Percentiles rank a stretch among this genome's conserved stretches.
phyloP scores from a whole-genome alignment of 768 basidiomycete species.

The Strobilomyces confusus region DNA sequence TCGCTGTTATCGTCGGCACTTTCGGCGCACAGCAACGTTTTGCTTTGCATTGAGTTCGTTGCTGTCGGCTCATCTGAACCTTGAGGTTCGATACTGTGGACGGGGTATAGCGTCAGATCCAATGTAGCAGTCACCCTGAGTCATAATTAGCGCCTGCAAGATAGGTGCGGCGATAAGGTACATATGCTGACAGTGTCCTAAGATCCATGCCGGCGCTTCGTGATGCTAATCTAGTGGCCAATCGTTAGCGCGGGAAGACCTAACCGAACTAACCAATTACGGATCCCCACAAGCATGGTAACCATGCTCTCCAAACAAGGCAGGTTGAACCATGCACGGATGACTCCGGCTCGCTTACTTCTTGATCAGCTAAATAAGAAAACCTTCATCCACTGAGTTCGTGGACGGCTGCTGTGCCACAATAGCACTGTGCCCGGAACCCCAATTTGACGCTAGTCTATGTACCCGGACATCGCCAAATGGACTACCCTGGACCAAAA shows the following conservation, averaged over 20 bases:
- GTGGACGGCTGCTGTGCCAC: background rate
- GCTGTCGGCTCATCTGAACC: background rate
- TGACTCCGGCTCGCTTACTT: background rate
- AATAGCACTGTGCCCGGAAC: background rate
- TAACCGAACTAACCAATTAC: background rate
- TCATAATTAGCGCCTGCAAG: background rate
- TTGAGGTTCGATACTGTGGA: background rate
- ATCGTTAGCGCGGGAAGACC: background rate
- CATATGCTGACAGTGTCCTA: no score
- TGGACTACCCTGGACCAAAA: background rate
- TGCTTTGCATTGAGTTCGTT: conserved; percentile 2
- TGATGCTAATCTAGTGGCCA: conserved; percentile 2
- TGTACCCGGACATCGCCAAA: conserved; percentile 1
- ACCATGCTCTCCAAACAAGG: background rate
- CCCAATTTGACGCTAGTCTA: background rate
- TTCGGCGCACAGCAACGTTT: background rate
- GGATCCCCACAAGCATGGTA: background rate
- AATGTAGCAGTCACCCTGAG: background rate
- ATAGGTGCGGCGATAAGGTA: conserved; percentile 4
- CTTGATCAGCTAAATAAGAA: background rate
- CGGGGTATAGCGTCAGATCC: background rate
- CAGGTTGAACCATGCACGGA: background rate
- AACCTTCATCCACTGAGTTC: background rate
- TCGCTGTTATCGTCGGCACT: background rate
- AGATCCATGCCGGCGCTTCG: background rate